phyloP scores from a whole-genome alignment of 164 flowering plant genomes.

The Berberis vulgaris region DNA sequence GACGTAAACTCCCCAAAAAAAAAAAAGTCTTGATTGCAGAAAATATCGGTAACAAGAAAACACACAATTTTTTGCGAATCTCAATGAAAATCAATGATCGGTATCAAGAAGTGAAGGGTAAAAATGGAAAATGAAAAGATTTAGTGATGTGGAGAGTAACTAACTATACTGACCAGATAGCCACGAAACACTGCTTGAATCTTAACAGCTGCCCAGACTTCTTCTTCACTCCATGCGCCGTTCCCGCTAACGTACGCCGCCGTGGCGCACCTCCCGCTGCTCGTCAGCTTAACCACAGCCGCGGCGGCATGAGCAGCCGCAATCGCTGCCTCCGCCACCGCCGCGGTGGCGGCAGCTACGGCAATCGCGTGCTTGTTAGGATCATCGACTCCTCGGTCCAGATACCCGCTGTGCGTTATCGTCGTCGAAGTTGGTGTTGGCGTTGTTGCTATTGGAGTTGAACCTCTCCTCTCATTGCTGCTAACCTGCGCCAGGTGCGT shows the following conservation, averaged over 20 bases:
- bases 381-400: constrained; percentile 15
- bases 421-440: not conserved
- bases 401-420: too few species aligned
- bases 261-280: constrained; percentile 19
- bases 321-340: constrained; percentile 78
- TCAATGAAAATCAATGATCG: not conserved
- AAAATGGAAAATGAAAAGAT: not conserved
- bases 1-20: not conserved
- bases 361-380: constrained; percentile 81
- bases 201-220: constrained; percentile 43
- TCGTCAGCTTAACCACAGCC: constrained; percentile 65
- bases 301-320: constrained; percentile 87
- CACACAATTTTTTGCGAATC: not conserved
- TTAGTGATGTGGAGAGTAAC: not conserved
- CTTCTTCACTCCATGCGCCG: constrained; percentile 12
- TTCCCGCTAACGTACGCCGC: constrained; percentile 11
- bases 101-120: not conserved
- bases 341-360: constrained; percentile 86
- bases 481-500: too few species aligned
- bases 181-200: constrained; percentile 80
- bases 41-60: not conserved
- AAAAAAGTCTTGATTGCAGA: not conserved
- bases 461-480: constrained; percentile 4
- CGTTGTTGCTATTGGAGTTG: constrained; percentile 6
- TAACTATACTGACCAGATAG: constrained; percentile 44